These are phyloP conservation scores for Pythium chondricola DNA, from an alignment of 352 stramenopile species.

Conservation along the genomic window DNA sequence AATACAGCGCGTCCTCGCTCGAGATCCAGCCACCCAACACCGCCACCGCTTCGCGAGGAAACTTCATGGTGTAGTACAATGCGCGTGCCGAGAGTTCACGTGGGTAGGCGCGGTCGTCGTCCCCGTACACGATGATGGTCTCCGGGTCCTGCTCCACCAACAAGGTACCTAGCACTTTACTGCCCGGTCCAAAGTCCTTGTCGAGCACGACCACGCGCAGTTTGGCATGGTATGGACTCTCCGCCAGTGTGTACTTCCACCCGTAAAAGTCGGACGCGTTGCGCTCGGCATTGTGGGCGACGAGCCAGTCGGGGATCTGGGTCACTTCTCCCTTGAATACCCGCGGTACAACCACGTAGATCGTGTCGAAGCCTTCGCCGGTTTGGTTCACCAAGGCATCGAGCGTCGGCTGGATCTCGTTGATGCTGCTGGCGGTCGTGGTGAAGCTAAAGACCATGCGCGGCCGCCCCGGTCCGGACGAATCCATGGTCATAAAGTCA, in stretches of 20 bases:
- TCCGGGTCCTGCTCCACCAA: conserved; percentile 46
- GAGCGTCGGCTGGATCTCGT: conserved; percentile 30
- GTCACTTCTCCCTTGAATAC: conserved; percentile 29
- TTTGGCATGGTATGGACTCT: conserved; percentile 31
- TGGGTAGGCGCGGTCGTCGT: conserved; percentile 41
- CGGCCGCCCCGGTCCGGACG: conserved; percentile 20
- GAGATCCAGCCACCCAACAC: conserved; percentile 48
- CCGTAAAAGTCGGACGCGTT: conserved; percentile 24
- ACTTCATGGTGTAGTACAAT: conserved; percentile 41
- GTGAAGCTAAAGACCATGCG: conserved; percentile 59
- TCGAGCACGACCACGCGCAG: conserved; percentile 35
- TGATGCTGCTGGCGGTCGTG: conserved; percentile 29
- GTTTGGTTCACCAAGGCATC: conserved; percentile 33
- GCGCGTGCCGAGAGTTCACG: conserved; percentile 31
- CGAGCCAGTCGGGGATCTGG: conserved; percentile 37
- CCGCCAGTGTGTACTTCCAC: conserved; percentile 25
- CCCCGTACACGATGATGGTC: conserved; percentile 57
- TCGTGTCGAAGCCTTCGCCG: conserved; percentile 29
- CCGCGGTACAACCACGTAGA: conserved; percentile 46
- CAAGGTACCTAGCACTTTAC: conserved; percentile 43
- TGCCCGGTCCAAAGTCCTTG: conserved; percentile 45
- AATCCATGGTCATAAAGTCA: conserved; percentile 11
- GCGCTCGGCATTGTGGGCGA: conserved; percentile 10
- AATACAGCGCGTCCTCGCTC: conserved; percentile 41
- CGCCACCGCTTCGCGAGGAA: conserved; percentile 35